Evolutionary conservation across 192 early-diverging fungal species (phyloP).

Genomic region (Coemansia sp.): DNA sequence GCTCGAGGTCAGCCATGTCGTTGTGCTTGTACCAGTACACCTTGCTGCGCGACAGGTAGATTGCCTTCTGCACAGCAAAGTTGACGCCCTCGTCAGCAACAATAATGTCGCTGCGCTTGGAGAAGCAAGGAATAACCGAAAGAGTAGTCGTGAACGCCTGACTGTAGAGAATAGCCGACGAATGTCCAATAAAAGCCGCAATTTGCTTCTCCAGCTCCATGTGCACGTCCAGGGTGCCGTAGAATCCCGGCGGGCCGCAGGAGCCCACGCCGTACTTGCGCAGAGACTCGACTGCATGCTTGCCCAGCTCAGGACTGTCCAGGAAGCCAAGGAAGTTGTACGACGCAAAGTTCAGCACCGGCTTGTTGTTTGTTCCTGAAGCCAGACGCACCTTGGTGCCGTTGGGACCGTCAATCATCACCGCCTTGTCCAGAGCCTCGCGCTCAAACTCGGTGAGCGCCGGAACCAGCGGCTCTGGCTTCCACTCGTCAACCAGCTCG

Average conservation of each 20-base stretch:
- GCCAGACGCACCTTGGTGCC: constrained; percentile 51
- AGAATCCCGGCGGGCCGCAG: constrained; percentile 95
- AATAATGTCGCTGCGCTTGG: constrained; percentile 93
- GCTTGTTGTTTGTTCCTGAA: constrained; percentile 44
- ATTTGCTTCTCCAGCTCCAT: constrained; percentile 87
- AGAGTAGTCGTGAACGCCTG: constrained; percentile 93
- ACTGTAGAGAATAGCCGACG: constrained; percentile 88
- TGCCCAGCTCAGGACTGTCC: constrained; percentile 71
- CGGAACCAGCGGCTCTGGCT: constrained; percentile 90
- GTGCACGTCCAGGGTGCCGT: constrained; percentile 94
- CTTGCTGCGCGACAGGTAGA: constrained; percentile 84
- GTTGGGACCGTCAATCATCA: constrained; percentile 66
- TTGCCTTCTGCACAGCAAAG: constrained; percentile 88
- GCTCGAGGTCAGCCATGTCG: constrained; percentile 93
- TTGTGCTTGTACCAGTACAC: constrained; percentile 95
- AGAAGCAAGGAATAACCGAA: constrained; percentile 91
- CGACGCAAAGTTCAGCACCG: constrained; percentile 73
- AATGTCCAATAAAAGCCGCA: constrained; percentile 80
- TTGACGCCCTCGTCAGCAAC: constrained; percentile 89
- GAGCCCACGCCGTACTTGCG: constrained; percentile 94
- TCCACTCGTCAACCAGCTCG: constrained; percentile 93
- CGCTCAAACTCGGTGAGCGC: constrained; percentile 67
- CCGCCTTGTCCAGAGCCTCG: constrained; percentile 75
- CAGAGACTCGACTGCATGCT: constrained; percentile 80
- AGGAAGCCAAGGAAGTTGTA: constrained; percentile 87